Percentiles rank a stretch among this genome's conserved stretches.
Conservation (phyloP, 2,329 filamentous ascomycete species). For the Colletotrichum coccodes region DNA sequence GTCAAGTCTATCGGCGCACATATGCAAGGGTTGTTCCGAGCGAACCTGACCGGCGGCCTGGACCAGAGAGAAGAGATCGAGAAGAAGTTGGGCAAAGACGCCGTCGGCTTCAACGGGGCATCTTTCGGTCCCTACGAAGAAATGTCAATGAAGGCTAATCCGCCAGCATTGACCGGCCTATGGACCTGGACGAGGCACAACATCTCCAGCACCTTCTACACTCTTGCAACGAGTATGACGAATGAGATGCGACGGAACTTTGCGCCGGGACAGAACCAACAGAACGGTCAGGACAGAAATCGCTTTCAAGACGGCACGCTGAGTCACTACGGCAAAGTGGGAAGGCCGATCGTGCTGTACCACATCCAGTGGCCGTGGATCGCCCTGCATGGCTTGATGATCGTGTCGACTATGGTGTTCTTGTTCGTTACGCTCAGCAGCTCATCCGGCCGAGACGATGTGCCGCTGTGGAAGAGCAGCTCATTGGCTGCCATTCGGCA, state of each 20-base stretch:
- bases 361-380: constrained; percentile 21
- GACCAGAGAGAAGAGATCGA: background rate
- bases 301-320: background rate
- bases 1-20: constrained; percentile 7
- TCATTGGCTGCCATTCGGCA: constrained; percentile 10
- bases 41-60: background rate
- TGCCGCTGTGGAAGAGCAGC: constrained; percentile 21
- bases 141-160: background rate
- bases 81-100: background rate
- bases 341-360: background rate
- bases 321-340: background rate
- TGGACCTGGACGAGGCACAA: background rate
- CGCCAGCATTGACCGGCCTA: background rate
- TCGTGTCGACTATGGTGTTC: background rate
- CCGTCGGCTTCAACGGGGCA: constrained; percentile 1
- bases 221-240: constrained; percentile 4
- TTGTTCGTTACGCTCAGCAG: background rate
- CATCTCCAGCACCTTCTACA: background rate
- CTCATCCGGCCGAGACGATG: background rate
- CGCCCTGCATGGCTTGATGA: background rate
- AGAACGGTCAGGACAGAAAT: background rate
- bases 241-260: constrained; percentile 16
- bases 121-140: background rate
- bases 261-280: background rate
- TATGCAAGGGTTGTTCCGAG: background rate